Percentiles rank a stretch among this genome's conserved stretches.
Evolutionary conservation across 1,284 basidiomycete species (phyloP).

Genomic region (Vanrija pseudolonga): DNA sequence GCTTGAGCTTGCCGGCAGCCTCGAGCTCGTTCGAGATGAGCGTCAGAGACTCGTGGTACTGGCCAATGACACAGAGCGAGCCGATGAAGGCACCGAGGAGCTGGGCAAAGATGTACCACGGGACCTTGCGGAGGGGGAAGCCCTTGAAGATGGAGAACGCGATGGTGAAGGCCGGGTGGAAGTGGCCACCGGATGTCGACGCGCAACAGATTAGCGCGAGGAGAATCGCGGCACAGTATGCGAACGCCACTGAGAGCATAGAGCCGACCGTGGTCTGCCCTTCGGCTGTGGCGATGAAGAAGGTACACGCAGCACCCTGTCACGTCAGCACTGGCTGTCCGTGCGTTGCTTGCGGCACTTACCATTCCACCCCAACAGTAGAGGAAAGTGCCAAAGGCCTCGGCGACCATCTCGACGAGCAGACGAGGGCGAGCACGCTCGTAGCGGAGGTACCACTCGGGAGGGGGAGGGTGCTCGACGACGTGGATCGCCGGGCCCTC

Average conservation of each 20-base stretch:
- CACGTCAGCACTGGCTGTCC: neutral
- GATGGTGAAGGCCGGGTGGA: conserved; percentile 26
- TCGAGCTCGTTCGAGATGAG: neutral
- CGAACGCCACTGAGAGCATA: conserved; percentile 5
- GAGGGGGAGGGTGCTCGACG: conserved; percentile 3
- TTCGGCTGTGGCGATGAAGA: neutral
- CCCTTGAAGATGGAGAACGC: conserved; percentile 23
- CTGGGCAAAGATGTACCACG: conserved; percentile 34
- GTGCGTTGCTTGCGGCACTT: neutral
- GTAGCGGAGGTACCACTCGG: neutral
- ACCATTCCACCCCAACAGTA: conserved; percentile 14
- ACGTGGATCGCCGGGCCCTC: neutral
- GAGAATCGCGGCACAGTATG: conserved; percentile 9
- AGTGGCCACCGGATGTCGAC: conserved; percentile 25
- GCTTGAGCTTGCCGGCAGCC: neutral
- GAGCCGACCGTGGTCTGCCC: conserved; percentile 3
- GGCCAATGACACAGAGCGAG: conserved; percentile 1
- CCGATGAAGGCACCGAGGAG: conserved; percentile 25
- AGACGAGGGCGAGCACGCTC: too few species aligned
- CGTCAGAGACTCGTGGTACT: neutral
- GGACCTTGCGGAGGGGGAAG: conserved; percentile 40
- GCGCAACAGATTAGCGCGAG: conserved; percentile 10
- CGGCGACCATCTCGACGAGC: too few species aligned
- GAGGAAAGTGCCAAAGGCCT: neutral
- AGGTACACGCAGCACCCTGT: conserved; percentile 2